Evolutionary conservation across 139 green algal genomes (phyloP).

Genomic region (Chlamydomonas sphaeroides): DNA sequence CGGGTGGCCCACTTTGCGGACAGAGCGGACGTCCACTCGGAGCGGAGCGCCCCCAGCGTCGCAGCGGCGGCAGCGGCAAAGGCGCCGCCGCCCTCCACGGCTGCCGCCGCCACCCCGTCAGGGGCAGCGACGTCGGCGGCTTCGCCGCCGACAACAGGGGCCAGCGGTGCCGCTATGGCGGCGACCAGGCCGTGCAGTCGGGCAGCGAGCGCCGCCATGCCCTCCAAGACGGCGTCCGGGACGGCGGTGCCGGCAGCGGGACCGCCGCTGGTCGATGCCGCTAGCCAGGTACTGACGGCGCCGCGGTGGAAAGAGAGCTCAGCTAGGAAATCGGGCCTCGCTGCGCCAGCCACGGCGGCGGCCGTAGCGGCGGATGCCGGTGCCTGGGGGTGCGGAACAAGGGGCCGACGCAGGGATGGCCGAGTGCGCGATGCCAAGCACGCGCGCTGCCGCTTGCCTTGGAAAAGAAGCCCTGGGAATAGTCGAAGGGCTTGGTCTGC

Average conservation of each 20-base stretch:
- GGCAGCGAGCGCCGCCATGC: background rate
- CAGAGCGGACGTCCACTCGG: constrained; percentile 32
- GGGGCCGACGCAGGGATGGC: no score
- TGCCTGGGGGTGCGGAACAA: no score
- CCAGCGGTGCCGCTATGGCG: background rate
- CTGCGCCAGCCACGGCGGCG: background rate
- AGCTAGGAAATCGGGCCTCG: background rate
- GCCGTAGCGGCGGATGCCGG: background rate
- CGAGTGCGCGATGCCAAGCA: no score
- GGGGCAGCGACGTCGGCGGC: background rate
- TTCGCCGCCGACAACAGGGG: background rate
- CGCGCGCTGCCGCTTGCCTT: no score
- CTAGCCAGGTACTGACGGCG: constrained; percentile 4
- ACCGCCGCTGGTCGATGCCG: background rate
- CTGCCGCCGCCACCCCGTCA: no score
- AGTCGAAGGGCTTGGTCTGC: no score
- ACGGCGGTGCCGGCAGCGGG: background rate
- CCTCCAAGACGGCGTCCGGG: background rate
- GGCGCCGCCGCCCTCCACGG: no score
- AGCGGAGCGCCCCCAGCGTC: background rate
- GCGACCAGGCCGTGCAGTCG: background rate
- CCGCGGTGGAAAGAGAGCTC: constrained; percentile 23
- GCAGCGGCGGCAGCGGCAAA: background rate
- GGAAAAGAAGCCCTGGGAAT: no score
- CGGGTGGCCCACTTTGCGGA: background rate